phyloP scores from a whole-genome alignment of 208 protist genomes.

The Leishmania major region DNA sequence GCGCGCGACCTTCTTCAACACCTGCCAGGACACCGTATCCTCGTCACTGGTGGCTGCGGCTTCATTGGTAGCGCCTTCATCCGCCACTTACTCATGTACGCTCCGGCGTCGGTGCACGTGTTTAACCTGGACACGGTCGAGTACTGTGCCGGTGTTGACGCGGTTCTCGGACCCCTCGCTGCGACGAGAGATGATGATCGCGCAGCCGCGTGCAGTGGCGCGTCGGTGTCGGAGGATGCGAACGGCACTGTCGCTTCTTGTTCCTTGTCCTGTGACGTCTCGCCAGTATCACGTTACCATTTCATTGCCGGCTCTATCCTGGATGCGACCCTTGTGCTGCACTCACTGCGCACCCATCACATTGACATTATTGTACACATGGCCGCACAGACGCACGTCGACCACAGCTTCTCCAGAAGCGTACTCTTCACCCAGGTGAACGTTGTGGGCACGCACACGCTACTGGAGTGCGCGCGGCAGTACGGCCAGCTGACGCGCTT shows the following conservation, averaged over 20 bases:
- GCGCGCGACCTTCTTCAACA: constrained; percentile 23
- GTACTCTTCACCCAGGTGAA: constrained; percentile 94
- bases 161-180: constrained; percentile 8
- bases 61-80: constrained; percentile 89
- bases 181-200: not conserved
- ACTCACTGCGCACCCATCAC: constrained; percentile 61
- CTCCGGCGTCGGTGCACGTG: constrained; percentile 70
- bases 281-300: constrained; percentile 53
- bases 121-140: constrained; percentile 91
- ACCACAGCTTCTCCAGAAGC: constrained; percentile 94
- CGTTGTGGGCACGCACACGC: constrained; percentile 93
- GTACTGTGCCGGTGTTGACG: constrained; percentile 74
- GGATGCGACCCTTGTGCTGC: constrained; percentile 62
- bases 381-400: constrained; percentile 95
- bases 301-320: constrained; percentile 88
- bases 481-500: constrained; percentile 89
- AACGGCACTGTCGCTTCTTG: constrained; percentile 1
- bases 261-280: not conserved
- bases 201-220: not conserved
- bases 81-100: constrained; percentile 50
- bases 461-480: constrained; percentile 81
- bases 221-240: constrained; percentile 40
- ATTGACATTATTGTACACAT: constrained; percentile 96
- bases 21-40: constrained; percentile 41
- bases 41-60: constrained; percentile 83